Evolutionary conservation across 2,329 filamentous ascomycete species (phyloP), one percentile per base, ranked within the genome.

Genomic region (Fusarium paranaense): DNA sequence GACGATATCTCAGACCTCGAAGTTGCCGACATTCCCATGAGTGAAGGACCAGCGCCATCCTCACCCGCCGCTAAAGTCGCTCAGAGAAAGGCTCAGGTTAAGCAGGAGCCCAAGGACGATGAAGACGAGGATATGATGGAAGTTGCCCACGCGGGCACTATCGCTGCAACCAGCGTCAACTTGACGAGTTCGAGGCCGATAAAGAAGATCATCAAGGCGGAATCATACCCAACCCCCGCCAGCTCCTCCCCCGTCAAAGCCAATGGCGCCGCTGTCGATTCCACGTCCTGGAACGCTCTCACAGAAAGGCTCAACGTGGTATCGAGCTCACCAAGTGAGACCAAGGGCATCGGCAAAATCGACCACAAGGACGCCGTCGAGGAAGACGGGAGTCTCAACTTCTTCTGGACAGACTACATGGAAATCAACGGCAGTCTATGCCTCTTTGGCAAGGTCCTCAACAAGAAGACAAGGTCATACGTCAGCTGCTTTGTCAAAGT

Each of bases 381-480:
- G 81, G 91, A 94, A 72, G 95, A 99, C 79, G 97, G 96, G 38
- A 97, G 94, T 76, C 87, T 99, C 33, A 92, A 93, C 76, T 95
- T 99, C 86, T 99, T 98, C 85, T 99, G 97, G 97, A 93, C 94
- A 9, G 97, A 99, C 83, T 99, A 98, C 80, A 95, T 93, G 1
- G 97, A 99, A 81, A 87, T 98, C 80, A 95, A 95, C 78, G 96
- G 96, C 68, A 97, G 92, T 76, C 86, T 99, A 11, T 98, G 95
- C 81, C 88, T 99, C 13, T 98, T 99, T 80, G 97, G 97, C 73
- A 99, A 99, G 81, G 96, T 98, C 27, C 91, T 95, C 78, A 95
- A 98, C 85, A 98, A 95, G 82, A 93, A 91, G 78, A 94, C 90
- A 2, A 91, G 90, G 61, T 87, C 87, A 50, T 95, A 94, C 80